Conservation (phyloP, 306 rosid genomes). For the Vicia faba region DNA sequence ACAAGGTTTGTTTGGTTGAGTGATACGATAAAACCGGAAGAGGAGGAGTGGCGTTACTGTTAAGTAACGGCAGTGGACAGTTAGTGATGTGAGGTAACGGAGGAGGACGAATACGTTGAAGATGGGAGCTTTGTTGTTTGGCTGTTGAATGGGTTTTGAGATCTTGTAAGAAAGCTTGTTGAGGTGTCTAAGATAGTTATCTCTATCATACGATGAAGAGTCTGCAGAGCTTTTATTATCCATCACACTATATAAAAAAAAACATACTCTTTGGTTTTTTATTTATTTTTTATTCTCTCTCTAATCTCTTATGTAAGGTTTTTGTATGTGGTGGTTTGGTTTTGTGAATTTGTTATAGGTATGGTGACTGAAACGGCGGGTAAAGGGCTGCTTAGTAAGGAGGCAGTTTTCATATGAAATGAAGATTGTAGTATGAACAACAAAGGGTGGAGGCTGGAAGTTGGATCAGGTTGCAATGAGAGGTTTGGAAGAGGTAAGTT, state of each 20-base stretch:
- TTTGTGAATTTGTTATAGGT: no score
- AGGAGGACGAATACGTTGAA: slow-evolving; percentile 94
- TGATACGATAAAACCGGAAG: slow-evolving; percentile 33
- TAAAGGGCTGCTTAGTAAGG: no score
- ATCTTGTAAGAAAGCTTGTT: slow-evolving; percentile 94
- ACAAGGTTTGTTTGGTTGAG: no score
- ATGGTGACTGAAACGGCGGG: no score
- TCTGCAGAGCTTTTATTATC: slow-evolving; percentile 53
- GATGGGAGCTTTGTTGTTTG: slow-evolving; percentile 79
- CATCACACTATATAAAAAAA: slow-evolving; percentile 14
- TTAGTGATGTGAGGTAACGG: slow-evolving; percentile 70
- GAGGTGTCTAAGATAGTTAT: slow-evolving; percentile 73
- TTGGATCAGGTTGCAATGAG: no score
- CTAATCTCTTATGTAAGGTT: slow-evolving; percentile 6
- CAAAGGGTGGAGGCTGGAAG: no score
- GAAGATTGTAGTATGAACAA: no score
- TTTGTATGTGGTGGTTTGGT: slow-evolving; percentile 35
- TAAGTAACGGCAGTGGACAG: slow-evolving; percentile 63
- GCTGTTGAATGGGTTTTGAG: slow-evolving; percentile 77
- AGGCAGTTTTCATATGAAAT: no score
- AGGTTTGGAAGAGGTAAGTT: no score
- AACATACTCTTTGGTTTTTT: background rate
- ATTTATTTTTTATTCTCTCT: background rate
- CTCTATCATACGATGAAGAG: slow-evolving; percentile 26
- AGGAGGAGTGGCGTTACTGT: slow-evolving; percentile 35